Evolutionary conservation across 495 filamentous ascomycete genomes (phyloP), one percentile per base, ranked within the genome.

Genomic region (Hypoxylon crocopeplum): DNA sequence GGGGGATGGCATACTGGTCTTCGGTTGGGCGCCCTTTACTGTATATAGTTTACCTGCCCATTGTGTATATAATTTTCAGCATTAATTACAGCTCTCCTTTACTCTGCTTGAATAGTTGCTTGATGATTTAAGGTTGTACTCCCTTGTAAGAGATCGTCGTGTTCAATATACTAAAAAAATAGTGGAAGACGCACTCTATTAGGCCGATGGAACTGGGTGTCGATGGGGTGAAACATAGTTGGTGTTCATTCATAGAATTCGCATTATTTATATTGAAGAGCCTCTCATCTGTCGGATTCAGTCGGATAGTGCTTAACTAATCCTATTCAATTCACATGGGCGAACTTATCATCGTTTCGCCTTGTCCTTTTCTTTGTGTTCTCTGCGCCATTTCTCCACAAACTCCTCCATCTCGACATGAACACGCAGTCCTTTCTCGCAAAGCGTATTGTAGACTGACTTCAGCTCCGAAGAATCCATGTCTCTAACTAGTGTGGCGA

Each of bases 401-500:
- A 76, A 76, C 30, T 70, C 77, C 25, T 74, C 66, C 67, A 79
- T 63, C 19, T 79, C 78, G 3, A 78, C 72, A 49, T 72, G 68
- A 1, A 79, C 67, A 16, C 78, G 62, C 46, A 79, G 39, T n/a
- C 76, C 74, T 67, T 71, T 78, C 30, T 59, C 62, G 34, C 39
- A 64, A 57, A 81, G 65, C 4, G 64, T 69, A 30, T 61, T 59
- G n/a, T 70, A 67, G 12, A 78, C 77, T 21, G 83, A 83, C 56
- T 82, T 82, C 37, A 90, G 71, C 66, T 88, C 85, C 1, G 61
- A 49, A 16, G 53, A 64, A 2, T 72, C 64, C 62, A 78, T 57
- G 7, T 64, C 66, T 20, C 52, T 38, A 6, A 42, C 54, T 20
- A 73, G 47, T 19, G 60, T 55, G 1, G 15, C 25, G 63, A 90